Evolutionary conservation across 2,329 filamentous ascomycete species (phyloP).

Genomic region (Xylaria sp.): DNA sequence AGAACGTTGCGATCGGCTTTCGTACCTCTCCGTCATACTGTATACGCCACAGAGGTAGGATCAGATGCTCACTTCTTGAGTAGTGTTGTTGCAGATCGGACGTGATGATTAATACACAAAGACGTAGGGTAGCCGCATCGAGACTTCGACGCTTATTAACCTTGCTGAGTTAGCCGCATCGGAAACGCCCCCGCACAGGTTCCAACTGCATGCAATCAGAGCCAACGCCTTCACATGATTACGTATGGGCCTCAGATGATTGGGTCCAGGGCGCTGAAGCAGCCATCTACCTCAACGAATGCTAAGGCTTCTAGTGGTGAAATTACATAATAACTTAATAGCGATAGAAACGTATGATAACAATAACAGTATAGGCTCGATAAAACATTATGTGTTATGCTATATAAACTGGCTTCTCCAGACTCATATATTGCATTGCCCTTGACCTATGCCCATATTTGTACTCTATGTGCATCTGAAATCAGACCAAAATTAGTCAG

Average conservation of each 20-base stretch:
- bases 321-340: too few species aligned
- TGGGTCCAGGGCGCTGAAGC: neutral
- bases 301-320: neutral
- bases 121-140: neutral
- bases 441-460: neutral
- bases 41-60: constrained; percentile 1
- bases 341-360: neutral
- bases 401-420: constrained; percentile 6
- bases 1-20: constrained; percentile 41
- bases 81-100: constrained; percentile 6
- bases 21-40: constrained; percentile 9
- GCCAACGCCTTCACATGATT: neutral
- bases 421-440: neutral
- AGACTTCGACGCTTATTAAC: constrained; percentile 15
- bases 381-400: constrained; percentile 14
- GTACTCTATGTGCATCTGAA: neutral
- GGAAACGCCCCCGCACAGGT: neutral
- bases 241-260: neutral
- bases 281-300: neutral
- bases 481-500: constrained; percentile 13
- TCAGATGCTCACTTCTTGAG: constrained; percentile 4
- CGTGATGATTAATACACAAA: constrained; percentile 7
- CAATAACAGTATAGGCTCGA: neutral
- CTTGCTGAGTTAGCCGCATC: neutral
- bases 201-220: neutral